Percentiles rank a stretch among this genome's conserved stretches.
phyloP scores from a whole-genome alignment of 805 yeast species.

The Candida koratica region DNA sequence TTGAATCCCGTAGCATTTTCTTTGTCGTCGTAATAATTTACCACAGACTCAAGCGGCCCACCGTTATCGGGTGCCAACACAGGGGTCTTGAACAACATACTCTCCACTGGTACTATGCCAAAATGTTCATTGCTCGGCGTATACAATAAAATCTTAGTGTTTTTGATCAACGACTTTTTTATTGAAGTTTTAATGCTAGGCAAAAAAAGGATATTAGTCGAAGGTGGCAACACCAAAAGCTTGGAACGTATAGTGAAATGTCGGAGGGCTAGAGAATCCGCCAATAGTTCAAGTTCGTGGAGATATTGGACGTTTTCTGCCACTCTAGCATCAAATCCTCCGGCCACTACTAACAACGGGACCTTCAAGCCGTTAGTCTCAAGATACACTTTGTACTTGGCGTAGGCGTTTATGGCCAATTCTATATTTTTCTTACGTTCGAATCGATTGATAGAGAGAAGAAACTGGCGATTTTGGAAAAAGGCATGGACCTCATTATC shows the following conservation, averaged over 20 bases:
- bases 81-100: slow-evolving; percentile 80
- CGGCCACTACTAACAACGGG: slow-evolving; percentile 67
- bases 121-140: slow-evolving; percentile 94
- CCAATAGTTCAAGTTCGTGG: slow-evolving; percentile 50
- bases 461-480: slow-evolving; percentile 36
- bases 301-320: slow-evolving; percentile 73
- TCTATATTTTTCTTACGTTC: slow-evolving; percentile 81
- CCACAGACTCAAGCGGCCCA: slow-evolving; percentile 85
- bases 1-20: slow-evolving; percentile 61
- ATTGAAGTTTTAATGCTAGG: slow-evolving; percentile 72
- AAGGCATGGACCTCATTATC: slow-evolving; percentile 32
- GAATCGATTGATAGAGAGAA: slow-evolving; percentile 82
- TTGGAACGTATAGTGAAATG: slow-evolving; percentile 44
- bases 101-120: slow-evolving; percentile 96
- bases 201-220: slow-evolving; percentile 59
- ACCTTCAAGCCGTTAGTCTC: slow-evolving; percentile 24
- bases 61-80: slow-evolving; percentile 86
- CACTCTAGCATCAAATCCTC: slow-evolving; percentile 83
- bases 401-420: slow-evolving; percentile 70
- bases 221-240: slow-evolving; percentile 30
- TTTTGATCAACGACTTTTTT: slow-evolving; percentile 57
- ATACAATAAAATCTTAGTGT: slow-evolving; percentile 63
- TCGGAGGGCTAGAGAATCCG: slow-evolving; percentile 43
- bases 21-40: slow-evolving; percentile 26
- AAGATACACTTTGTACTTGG: slow-evolving; percentile 32